Percentiles rank a stretch among this genome's conserved stretches.
phyloP scores from a whole-genome alignment of 306 rosid genomes.

The Casuarina equisetifolia region DNA sequence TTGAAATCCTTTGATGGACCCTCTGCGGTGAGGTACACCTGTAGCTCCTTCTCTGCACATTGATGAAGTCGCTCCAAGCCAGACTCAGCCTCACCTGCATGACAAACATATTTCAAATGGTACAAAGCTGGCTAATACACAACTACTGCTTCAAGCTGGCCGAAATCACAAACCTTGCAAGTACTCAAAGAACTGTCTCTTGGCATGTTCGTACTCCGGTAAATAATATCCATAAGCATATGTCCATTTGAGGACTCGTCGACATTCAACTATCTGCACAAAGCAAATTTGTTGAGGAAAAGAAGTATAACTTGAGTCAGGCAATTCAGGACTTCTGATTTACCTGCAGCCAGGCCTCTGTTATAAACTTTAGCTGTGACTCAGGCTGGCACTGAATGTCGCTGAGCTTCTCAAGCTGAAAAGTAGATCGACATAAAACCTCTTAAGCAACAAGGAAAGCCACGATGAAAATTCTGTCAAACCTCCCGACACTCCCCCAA shows the following conservation, averaged over 20 bases:
- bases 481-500: too few relatives aligned
- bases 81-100: constrained; percentile 72
- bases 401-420: constrained; percentile 88
- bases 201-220: constrained; percentile 66
- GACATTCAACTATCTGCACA: constrained; percentile 87
- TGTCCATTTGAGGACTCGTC: constrained; percentile 95
- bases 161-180: constrained; percentile 49
- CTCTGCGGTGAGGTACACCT: constrained; percentile 55
- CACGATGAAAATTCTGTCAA: not conserved
- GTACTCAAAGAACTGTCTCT: constrained; percentile 73
- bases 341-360: constrained; percentile 99
- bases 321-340: constrained; percentile 3
- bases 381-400: constrained; percentile 94
- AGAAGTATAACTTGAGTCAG: not conserved
- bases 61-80: constrained; percentile 82
- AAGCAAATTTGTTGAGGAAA: not conserved
- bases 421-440: not conserved
- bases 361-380: constrained; percentile 93
- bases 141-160: constrained; percentile 4
- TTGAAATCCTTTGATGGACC: constrained; percentile 71
- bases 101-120: not conserved
- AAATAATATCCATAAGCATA: constrained; percentile 92
- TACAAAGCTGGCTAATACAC: not conserved
- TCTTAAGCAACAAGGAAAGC: not conserved
- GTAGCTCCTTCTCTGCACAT: constrained; percentile 78